Conservation (phyloP, 441 rosid species). For the Populus hybrid region DNA sequence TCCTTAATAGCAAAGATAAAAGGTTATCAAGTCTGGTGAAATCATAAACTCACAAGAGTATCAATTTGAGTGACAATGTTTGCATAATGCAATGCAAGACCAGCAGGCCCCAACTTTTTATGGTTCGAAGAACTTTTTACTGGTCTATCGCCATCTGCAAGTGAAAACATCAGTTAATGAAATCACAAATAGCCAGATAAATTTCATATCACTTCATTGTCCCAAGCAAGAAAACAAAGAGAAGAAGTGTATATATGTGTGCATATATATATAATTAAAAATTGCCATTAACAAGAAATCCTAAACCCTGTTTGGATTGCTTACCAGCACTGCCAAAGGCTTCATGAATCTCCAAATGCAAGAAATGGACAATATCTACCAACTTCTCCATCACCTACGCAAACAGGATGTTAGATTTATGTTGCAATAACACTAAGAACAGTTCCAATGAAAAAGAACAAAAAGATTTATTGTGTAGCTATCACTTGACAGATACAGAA, state of each 20-base stretch:
- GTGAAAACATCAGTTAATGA: slow-evolving; percentile 4
- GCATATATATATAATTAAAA: background rate
- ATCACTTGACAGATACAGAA: background rate
- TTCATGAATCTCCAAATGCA: slow-evolving; percentile 87
- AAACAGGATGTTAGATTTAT: slow-evolving; percentile 22
- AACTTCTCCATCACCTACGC: slow-evolving; percentile 95
- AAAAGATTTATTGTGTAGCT: background rate
- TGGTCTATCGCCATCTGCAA: slow-evolving; percentile 69
- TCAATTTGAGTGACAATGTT: slow-evolving; percentile 92
- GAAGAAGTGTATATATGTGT: background rate
- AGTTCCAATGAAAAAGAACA: background rate
- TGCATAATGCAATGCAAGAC: slow-evolving; percentile 98
- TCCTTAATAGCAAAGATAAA: background rate
- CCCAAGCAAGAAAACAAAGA: background rate
- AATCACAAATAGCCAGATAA: background rate
- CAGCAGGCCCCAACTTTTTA: slow-evolving; percentile 80
- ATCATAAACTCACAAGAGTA: slow-evolving; percentile 69
- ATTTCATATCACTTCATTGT: background rate
- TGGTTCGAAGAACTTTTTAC: slow-evolving; percentile 39
- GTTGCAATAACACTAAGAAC: background rate
- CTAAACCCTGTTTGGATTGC: slow-evolving; percentile 10
- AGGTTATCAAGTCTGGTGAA: slow-evolving; percentile 14
- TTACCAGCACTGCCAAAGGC: slow-evolving; percentile 84
- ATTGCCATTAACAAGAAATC: background rate
- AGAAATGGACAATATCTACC: slow-evolving; percentile 89